Conservation (phyloP, 768 basidiomycete genomes). For the Leucocoprinus sp. region DNA sequence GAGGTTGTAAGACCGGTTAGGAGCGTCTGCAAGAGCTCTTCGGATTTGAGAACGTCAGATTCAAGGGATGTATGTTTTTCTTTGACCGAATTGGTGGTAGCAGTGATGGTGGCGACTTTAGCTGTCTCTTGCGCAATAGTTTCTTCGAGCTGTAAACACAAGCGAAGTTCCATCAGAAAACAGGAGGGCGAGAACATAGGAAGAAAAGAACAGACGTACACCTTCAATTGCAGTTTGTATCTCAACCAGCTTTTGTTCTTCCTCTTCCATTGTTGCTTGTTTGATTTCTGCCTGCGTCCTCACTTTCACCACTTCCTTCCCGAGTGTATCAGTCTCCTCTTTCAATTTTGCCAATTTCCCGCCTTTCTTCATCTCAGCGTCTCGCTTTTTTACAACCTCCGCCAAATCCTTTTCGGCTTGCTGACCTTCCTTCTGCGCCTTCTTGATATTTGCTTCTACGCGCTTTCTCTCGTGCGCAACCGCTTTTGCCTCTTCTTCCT, state of each 20-base stretch:
- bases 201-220: slow-evolving; percentile 31
- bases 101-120: slow-evolving; percentile 48
- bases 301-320: slow-evolving; percentile 73
- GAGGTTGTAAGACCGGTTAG: slow-evolving; percentile 63
- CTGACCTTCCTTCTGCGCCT: slow-evolving; percentile 43
- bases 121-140: slow-evolving; percentile 50
- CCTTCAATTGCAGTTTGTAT: slow-evolving; percentile 51
- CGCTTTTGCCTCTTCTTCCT: slow-evolving; percentile 45
- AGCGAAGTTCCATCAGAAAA: neutral
- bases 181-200: neutral
- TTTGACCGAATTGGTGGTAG: slow-evolving; percentile 55
- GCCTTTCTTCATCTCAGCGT: slow-evolving; percentile 86
- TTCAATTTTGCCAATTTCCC: slow-evolving; percentile 86
- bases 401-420: slow-evolving; percentile 60
- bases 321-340: slow-evolving; percentile 68
- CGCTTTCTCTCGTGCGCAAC: slow-evolving; percentile 42
- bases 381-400: slow-evolving; percentile 65
- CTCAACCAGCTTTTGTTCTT: slow-evolving; percentile 48
- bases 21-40: slow-evolving; percentile 92
- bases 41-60: slow-evolving; percentile 58
- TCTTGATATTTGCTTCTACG: slow-evolving; percentile 39
- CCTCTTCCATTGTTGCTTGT: slow-evolving; percentile 66
- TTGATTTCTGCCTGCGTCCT: slow-evolving; percentile 83
- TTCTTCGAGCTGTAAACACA: slow-evolving; percentile 40
- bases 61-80: slow-evolving; percentile 56